phyloP scores from a whole-genome alignment of 176 grass and related monocot species.

The Cenchrus fungigraminus region DNA sequence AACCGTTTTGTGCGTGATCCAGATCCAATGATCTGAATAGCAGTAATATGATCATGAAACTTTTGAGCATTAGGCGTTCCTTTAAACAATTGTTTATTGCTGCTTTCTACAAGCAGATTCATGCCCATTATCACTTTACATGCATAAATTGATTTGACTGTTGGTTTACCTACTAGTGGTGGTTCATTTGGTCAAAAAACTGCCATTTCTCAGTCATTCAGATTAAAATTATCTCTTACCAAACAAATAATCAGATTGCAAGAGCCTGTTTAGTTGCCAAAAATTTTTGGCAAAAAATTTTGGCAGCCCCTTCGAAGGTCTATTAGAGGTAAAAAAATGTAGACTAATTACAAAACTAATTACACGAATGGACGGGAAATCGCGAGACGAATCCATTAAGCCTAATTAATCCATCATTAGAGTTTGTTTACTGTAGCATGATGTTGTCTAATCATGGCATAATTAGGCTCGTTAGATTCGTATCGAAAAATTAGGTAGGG shows the following conservation, averaged over 20 bases:
- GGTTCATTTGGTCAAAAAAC: neutral
- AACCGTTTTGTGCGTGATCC: neutral
- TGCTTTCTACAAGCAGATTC: neutral
- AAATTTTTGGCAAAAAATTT: too few relatives aligned
- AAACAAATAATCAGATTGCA: neutral
- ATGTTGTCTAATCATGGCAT: too few relatives aligned
- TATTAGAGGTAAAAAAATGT: too few relatives aligned
- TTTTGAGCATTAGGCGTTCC: neutral
- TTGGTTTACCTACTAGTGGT: neutral
- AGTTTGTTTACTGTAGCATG: too few relatives aligned
- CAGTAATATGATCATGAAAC: neutral
- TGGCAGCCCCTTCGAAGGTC: too few relatives aligned
- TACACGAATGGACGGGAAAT: too few relatives aligned
- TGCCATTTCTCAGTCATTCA: neutral
- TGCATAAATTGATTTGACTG: neutral
- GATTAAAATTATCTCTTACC: neutral
- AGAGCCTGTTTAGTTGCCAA: neutral
- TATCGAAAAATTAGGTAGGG: too few relatives aligned
- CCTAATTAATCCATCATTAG: too few relatives aligned
- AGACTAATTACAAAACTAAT: too few relatives aligned
- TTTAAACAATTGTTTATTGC: neutral
- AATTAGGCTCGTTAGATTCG: too few relatives aligned
- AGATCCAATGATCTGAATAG: neutral
- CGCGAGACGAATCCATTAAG: too few relatives aligned
- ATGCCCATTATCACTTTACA: neutral